phyloP scores from a whole-genome alignment of 1,284 basidiomycete genomes.

The Flammula alnicola region DNA sequence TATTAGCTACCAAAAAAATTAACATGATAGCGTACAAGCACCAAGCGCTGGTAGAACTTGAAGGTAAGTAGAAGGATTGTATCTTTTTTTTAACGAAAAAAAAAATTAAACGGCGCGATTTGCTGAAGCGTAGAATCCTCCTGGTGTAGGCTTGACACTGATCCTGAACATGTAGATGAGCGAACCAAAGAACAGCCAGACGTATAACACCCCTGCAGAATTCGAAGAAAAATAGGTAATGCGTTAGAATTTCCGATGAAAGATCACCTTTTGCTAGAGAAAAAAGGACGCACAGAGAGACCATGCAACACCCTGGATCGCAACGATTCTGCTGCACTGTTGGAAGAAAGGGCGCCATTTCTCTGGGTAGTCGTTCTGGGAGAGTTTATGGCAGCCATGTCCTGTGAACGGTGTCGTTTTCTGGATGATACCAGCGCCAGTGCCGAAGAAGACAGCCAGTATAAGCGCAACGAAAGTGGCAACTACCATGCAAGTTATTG shows the following conservation, averaged over 20 bases:
- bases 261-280: neutral
- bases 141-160: slow-evolving; percentile 23
- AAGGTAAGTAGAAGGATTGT: neutral
- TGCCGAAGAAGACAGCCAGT: slow-evolving; percentile 36
- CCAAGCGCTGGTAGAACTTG: neutral
- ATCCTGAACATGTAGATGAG: slow-evolving; percentile 30
- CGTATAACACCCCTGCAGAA: slow-evolving; percentile 27
- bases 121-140: slow-evolving; percentile 24
- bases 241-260: neutral
- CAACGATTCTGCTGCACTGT: slow-evolving; percentile 31
- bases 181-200: slow-evolving; percentile 30
- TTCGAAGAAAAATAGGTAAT: neutral
- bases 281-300: slow-evolving; percentile 28
- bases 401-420: slow-evolving; percentile 30
- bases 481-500: slow-evolving; percentile 16
- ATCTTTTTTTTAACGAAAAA: neutral
- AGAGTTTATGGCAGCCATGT: slow-evolving; percentile 19
- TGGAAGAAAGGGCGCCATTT: slow-evolving; percentile 29
- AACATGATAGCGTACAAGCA: too few relatives aligned
- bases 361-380: slow-evolving; percentile 22
- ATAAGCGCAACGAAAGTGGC: slow-evolving; percentile 29
- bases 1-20: too few relatives aligned
- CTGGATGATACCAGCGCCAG: slow-evolving; percentile 33
- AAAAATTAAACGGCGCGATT: slow-evolving; percentile 10
- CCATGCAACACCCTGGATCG: slow-evolving; percentile 35